Conservation (phyloP, 2,329 filamentous ascomycete species). For the Colletotrichum acutatum region DNA sequence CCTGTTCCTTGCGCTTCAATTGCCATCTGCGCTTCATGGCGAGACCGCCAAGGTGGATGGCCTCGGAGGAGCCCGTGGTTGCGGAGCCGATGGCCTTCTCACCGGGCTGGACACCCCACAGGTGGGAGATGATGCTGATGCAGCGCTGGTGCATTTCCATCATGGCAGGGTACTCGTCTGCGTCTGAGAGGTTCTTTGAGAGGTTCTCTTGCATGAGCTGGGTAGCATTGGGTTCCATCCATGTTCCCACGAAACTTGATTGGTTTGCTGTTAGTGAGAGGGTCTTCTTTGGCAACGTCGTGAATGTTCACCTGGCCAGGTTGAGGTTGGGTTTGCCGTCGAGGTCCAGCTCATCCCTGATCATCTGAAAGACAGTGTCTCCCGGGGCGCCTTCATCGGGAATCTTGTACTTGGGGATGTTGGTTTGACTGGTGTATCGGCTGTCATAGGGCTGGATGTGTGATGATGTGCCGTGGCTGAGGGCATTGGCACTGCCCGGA, state of each 20-base stretch:
- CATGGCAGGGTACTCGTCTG: conserved; percentile 71
- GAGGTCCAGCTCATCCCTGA: conserved; percentile 71
- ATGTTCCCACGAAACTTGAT: conserved; percentile 74
- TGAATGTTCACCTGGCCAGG: conserved; percentile 60
- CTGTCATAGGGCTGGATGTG: conserved; percentile 69
- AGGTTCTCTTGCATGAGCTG: conserved; percentile 75
- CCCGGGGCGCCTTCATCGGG: conserved; percentile 67
- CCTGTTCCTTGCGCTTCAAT: conserved; percentile 66
- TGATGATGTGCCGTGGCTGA: conserved; percentile 53
- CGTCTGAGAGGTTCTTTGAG: conserved; percentile 78
- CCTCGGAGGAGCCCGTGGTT: conserved; percentile 78
- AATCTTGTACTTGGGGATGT: conserved; percentile 69
- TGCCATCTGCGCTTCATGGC: conserved; percentile 84
- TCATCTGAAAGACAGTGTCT: conserved; percentile 73
- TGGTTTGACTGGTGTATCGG: conserved; percentile 63
- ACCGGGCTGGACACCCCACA: conserved; percentile 71
- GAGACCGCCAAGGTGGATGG: conserved; percentile 75
- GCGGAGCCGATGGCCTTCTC: conserved; percentile 76
- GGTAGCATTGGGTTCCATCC: conserved; percentile 75
- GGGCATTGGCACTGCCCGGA: conserved; percentile 46
- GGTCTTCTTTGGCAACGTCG: background rate
- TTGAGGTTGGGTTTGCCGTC: conserved; percentile 76
- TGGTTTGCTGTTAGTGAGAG: conserved; percentile 7
- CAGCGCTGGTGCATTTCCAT: conserved; percentile 73
- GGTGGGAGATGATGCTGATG: conserved; percentile 73